Base-by-base conservation (phyloP, 805 yeast genomes). In the Grigorovia jiainica region DNA sequence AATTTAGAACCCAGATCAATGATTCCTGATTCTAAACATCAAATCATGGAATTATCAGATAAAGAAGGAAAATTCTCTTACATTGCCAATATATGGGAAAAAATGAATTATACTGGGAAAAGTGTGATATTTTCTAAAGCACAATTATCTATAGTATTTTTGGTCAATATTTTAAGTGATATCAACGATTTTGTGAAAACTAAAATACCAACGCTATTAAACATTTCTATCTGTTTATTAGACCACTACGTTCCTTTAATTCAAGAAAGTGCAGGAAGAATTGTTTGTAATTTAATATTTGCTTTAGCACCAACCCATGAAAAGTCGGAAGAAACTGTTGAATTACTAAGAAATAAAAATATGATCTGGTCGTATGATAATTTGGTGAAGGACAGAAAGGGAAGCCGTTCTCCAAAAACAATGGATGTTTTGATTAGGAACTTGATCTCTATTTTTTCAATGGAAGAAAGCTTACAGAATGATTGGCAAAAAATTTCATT, bases 161-260 rank as follows among this genome's bases (percentile, higher is more conserved):
- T 92, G 43, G 95, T 87, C 2, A 97, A 92, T 56, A 62, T 90
- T 34, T 68, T 87, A 40, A 72, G 82, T 4, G 67, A 76, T 15
- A 81, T 85, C 1, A 75, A 73, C 41, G 90, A 84, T 11, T 65
- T 78, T 9, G 67, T 83, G 49, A 65, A 68, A 38, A 66, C 72
- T 1, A 73, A 76, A 38, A 63, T 89, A 7, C 87, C 97, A 0
- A 61, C 85, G 8, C 61, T 92, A 21, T 60, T 92, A 10, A 97
- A 92, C 52, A 76, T 83, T 1, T 73, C 87, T 1, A 75, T 90
- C 48, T 84, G 86, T 0, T 66, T 92, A 24, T 66, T 89, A 31
- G 99, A 92, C 54, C 97, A 92, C 58, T 94, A 92, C 58, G 70
- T 85, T 25, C 76, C 78, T 0, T 64, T 87, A 17, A 89, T 92